A percentile compares a stretch with the other conserved stretches of the same genome.
These are phyloP conservation scores for Solanum medicagineum DNA, from an alignment of 257 asterid species.

Conservation along the genomic window DNA sequence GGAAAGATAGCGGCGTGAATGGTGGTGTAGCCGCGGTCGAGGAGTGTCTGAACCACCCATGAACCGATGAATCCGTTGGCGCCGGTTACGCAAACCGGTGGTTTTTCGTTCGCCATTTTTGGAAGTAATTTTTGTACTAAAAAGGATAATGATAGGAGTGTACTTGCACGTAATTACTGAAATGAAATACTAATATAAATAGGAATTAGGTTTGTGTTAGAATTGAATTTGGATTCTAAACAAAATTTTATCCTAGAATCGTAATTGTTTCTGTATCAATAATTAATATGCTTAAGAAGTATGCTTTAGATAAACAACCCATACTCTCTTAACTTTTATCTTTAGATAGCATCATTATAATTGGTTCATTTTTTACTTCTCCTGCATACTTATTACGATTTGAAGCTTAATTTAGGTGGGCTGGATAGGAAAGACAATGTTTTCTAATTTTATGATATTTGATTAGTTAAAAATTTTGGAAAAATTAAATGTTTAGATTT, in stretches of 20 bases:
- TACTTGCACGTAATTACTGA: neutral
- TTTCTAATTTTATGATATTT: no score
- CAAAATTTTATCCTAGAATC: neutral
- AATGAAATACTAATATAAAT: neutral
- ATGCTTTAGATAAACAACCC: neutral
- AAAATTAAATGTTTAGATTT: no score
- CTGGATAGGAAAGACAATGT: no score
- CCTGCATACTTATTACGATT: no score
- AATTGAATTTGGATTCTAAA: neutral
- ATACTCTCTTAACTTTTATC: no score
- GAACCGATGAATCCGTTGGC: slow-evolving; percentile 96
- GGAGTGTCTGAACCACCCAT: slow-evolving; percentile 56
- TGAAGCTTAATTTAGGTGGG: no score
- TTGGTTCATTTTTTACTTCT: no score
- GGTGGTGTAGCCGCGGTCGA: slow-evolving; percentile 62
- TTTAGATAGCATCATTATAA: no score
- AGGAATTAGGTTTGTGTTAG: neutral
- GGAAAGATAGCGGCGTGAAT: slow-evolving; percentile 77
- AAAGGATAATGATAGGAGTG: neutral
- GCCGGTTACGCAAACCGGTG: slow-evolving; percentile 82
- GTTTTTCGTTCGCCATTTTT: slow-evolving; percentile 2
- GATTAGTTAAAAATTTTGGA: no score
- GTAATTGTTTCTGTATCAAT: neutral
- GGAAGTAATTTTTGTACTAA: no score
- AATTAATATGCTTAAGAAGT: neutral